Evolutionary conservation across 129 eudicot species (phyloP).

Genomic region (Escallonia herrerae): DNA sequence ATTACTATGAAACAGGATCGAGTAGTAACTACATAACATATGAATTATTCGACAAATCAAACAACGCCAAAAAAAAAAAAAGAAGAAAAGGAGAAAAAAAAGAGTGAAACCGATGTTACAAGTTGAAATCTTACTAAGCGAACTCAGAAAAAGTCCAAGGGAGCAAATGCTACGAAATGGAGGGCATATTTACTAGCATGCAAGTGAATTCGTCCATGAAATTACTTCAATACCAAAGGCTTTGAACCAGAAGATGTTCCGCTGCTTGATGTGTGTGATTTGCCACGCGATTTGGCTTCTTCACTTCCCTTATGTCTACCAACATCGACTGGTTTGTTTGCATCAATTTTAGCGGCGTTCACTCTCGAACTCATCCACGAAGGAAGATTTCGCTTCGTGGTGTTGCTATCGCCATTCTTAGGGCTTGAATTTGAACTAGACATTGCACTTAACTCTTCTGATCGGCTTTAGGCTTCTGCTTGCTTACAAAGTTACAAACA

Average conservation of each 20-base stretch:
- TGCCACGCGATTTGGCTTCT: conserved; percentile 14
- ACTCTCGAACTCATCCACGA: conserved; percentile 81
- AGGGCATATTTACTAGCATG: too few species aligned
- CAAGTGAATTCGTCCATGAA: conserved; percentile 2
- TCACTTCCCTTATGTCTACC: conserved; percentile 10
- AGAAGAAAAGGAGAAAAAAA: background rate
- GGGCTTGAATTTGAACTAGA: conserved; percentile 38
- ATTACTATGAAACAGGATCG: too few species aligned
- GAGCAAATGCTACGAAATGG: background rate
- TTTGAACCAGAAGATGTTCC: conserved; percentile 31
- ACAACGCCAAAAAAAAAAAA: background rate
- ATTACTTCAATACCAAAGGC: conserved; percentile 42
- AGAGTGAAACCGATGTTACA: background rate
- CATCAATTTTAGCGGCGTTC: conserved; percentile 12
- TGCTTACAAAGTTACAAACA: too few species aligned
- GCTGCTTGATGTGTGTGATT: conserved; percentile 9
- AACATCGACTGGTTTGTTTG: conserved; percentile 10
- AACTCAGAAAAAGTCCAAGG: background rate
- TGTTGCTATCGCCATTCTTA: conserved; percentile 21
- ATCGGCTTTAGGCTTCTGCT: too few species aligned
- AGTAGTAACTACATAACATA: too few species aligned
- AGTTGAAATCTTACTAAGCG: background rate
- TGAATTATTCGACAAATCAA: too few species aligned
- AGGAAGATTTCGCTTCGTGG: conserved; percentile 50
- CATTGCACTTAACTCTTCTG: conserved; percentile 28